Evolutionary conservation across 78 protist genomes (phyloP).

Genomic region (Emiliania huxleyi): DNA sequence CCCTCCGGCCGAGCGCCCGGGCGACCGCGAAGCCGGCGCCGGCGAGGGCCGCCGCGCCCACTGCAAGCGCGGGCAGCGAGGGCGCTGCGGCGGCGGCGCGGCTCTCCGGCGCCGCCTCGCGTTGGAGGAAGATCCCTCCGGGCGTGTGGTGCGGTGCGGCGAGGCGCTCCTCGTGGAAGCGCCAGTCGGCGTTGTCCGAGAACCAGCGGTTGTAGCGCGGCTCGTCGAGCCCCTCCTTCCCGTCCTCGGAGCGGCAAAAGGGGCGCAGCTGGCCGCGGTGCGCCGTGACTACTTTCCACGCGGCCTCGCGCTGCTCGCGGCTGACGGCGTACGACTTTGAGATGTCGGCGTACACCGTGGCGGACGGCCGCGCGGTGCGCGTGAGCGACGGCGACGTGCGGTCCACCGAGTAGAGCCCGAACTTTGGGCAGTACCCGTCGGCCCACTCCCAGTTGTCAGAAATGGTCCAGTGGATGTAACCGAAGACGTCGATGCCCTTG

Average conservation of each 20-base stretch:
- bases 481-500: background rate
- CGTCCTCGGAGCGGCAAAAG: background rate
- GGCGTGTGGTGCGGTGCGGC: background rate
- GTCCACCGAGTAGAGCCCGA: background rate
- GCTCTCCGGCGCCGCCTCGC: too few relatives aligned
- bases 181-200: background rate
- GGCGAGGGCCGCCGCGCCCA: too few relatives aligned
- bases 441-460: background rate
- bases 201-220: background rate
- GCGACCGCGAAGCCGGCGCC: too few relatives aligned
- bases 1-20: too few relatives aligned
- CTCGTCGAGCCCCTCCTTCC: background rate
- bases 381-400: background rate
- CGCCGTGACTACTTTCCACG: background rate
- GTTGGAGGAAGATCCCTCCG: background rate
- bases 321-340: background rate
- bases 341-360: background rate
- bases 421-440: background rate
- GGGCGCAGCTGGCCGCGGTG: background rate
- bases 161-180: background rate
- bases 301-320: background rate
- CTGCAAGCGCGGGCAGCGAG: too few relatives aligned
- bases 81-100: too few relatives aligned
- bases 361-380: background rate
- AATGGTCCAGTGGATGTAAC: background rate